Percentiles rank a stretch among this genome's conserved stretches.
Evolutionary conservation across 164 flowering plant genomes (phyloP).

Genomic region (Piper longum): DNA sequence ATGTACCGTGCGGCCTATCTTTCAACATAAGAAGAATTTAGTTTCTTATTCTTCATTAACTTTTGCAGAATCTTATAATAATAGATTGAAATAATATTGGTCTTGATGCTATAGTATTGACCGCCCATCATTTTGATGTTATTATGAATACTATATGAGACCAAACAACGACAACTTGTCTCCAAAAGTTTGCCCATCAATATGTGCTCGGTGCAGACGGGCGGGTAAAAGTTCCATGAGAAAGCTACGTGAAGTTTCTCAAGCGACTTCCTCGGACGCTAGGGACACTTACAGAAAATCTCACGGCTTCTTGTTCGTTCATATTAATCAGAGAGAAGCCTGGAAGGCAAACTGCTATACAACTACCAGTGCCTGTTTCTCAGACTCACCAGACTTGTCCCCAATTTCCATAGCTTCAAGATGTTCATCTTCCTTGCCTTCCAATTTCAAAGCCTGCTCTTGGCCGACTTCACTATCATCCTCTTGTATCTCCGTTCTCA

Average conservation of each 20-base stretch:
- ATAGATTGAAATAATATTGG: too few species aligned
- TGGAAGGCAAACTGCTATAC: not conserved
- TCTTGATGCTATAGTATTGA: too few species aligned
- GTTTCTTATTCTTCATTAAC: not conserved
- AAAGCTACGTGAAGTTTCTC: too few species aligned
- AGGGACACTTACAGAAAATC: too few species aligned
- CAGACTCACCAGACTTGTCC: not conserved
- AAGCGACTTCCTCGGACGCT: too few species aligned
- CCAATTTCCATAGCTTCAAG: not conserved
- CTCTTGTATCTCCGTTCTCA: slow-evolving; percentile 11
- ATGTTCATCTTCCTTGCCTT: not conserved
- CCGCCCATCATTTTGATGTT: too few species aligned
- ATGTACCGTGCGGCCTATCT: not conserved
- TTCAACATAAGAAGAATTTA: not conserved
- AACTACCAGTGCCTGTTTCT: not conserved
- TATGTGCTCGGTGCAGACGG: too few species aligned
- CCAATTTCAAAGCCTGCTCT: slow-evolving; percentile 14
- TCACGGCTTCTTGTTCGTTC: too few species aligned
- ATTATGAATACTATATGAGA: too few species aligned
- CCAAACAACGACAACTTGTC: too few species aligned
- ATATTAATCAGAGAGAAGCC: not conserved
- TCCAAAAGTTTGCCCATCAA: too few species aligned
- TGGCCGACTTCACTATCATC: slow-evolving; percentile 14
- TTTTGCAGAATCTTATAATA: not conserved
- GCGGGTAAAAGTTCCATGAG: too few species aligned